A percentile compares a stretch with the other conserved stretches of the same genome.
Evolutionary conservation across 345 rosid genomes (phyloP).

Genomic region (Draba incana): DNA sequence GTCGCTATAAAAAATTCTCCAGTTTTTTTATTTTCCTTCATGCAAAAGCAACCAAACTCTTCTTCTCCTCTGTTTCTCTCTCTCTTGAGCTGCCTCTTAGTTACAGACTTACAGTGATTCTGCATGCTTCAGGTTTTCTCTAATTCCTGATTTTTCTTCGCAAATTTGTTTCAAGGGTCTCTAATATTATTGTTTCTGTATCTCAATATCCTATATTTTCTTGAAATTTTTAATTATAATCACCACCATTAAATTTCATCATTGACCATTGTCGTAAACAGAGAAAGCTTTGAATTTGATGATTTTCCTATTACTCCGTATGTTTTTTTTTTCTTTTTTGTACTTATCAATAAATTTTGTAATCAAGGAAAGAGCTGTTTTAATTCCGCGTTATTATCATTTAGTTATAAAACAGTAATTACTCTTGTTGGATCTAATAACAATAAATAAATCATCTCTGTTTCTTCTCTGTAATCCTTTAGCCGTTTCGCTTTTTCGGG

Average conservation of each 20-base stretch:
- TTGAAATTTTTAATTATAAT: background rate
- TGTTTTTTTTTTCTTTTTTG: too few species aligned
- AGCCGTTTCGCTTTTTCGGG: constrained; percentile 31
- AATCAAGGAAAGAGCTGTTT: too few species aligned
- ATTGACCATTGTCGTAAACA: constrained; percentile 1
- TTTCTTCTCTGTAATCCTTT: background rate
- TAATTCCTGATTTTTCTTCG: background rate
- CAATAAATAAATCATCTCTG: background rate
- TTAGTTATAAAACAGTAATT: constrained; percentile 12
- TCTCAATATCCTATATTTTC: constrained; percentile 19
- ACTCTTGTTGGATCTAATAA: constrained; percentile 26
- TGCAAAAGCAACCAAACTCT: constrained; percentile 31
- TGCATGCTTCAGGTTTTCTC: constrained; percentile 33
- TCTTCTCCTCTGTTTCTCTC: constrained; percentile 13
- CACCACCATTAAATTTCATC: constrained; percentile 13
- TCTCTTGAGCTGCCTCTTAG: constrained; percentile 21
- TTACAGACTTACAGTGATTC: constrained; percentile 29
- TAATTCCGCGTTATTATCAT: background rate
- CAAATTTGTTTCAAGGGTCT: background rate
- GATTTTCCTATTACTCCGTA: too few species aligned
- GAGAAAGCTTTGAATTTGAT: too few species aligned
- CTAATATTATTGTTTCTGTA: background rate
- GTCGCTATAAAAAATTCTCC: constrained; percentile 9
- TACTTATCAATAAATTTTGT: constrained; percentile 22
- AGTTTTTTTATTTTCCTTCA: constrained; percentile 22